Evolutionary conservation across 1,139 yeast genomes (phyloP).

Genomic region (Taphrina communis): DNA sequence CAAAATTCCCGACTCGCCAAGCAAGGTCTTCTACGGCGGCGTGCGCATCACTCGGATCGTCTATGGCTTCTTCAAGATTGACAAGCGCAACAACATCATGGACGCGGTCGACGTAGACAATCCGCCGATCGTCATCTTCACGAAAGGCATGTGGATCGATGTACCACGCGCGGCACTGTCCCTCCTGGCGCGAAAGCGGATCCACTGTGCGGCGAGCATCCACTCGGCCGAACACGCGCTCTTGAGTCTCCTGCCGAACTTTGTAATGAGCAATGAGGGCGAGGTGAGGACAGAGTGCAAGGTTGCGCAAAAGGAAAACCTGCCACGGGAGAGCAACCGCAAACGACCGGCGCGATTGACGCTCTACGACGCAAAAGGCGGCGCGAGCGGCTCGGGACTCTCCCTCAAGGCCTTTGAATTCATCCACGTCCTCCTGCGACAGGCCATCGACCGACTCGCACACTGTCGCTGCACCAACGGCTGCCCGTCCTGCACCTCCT

Average conservation of each 20-base stretch:
- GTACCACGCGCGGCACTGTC: slow-evolving; percentile 70
- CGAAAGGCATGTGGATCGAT: slow-evolving; percentile 92
- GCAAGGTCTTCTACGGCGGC: slow-evolving; percentile 64
- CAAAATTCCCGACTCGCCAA: slow-evolving; percentile 22
- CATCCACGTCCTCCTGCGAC: slow-evolving; percentile 66
- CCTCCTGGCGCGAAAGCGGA: slow-evolving; percentile 60
- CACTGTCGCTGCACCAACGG: slow-evolving; percentile 84
- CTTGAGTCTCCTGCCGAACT: slow-evolving; percentile 41
- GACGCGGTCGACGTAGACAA: slow-evolving; percentile 93
- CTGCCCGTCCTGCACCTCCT: slow-evolving; percentile 85
- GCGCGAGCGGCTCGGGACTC: slow-evolving; percentile 73
- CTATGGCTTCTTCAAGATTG: slow-evolving; percentile 90
- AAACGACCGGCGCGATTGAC: slow-evolving; percentile 84
- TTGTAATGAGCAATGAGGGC: slow-evolving; percentile 61
- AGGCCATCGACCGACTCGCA: slow-evolving; percentile 64
- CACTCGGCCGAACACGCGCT: slow-evolving; percentile 93
- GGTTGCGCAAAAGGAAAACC: slow-evolving; percentile 94
- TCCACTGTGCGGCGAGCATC: slow-evolving; percentile 86
- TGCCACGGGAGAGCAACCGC: slow-evolving; percentile 68
- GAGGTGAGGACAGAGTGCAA: slow-evolving; percentile 92
- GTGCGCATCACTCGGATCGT: slow-evolving; percentile 75
- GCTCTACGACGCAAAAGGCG: slow-evolving; percentile 83
- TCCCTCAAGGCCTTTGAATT: slow-evolving; percentile 79
- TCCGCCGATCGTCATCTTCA: slow-evolving; percentile 72
- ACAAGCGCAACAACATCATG: slow-evolving; percentile 72